A percentile compares a stretch with the other conserved stretches of the same genome.
Evolutionary conservation across 768 basidiomycete species (phyloP).

Genomic region (Mrakia blollopis): DNA sequence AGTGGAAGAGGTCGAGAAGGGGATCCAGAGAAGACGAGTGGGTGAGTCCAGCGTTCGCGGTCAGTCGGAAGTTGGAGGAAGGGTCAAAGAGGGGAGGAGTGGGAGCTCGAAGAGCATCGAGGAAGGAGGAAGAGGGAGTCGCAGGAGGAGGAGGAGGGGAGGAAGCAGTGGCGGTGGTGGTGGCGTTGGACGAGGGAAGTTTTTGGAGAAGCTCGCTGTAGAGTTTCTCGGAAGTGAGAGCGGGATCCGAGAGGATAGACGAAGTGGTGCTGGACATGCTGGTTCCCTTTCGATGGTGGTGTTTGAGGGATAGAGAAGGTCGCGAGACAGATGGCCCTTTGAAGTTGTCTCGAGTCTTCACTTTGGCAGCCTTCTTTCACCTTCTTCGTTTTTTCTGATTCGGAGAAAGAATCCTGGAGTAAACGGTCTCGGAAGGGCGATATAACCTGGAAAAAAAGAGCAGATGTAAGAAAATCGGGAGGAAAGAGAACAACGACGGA

Average conservation of each 20-base stretch:
- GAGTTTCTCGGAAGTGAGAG: neutral
- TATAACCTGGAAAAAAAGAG: too few species aligned
- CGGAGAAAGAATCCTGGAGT: too few species aligned
- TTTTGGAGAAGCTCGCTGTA: neutral
- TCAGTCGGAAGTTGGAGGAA: neutral
- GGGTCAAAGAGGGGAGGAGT: neutral
- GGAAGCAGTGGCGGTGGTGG: neutral
- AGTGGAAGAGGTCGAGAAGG: neutral
- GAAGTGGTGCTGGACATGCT: neutral
- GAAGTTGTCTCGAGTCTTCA: too few species aligned
- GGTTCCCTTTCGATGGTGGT: neutral
- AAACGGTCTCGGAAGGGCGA: too few species aligned
- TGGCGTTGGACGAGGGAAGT: neutral
- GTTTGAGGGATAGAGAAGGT: neutral
- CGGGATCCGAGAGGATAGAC: neutral
- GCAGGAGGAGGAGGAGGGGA: neutral
- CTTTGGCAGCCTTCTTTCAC: too few species aligned
- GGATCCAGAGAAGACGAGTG: neutral
- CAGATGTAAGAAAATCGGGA: too few species aligned
- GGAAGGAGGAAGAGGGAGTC: neutral
- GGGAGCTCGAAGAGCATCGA: neutral
- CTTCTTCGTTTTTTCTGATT: too few species aligned
- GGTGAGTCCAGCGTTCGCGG: neutral
- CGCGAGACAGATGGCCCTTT: too few species aligned
- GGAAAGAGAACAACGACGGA: too few species aligned